A percentile compares a stretch with the other conserved stretches of the same genome.
Conservation (phyloP, 2,329 filamentous ascomycete genomes). For the Exophiala viscosa region DNA sequence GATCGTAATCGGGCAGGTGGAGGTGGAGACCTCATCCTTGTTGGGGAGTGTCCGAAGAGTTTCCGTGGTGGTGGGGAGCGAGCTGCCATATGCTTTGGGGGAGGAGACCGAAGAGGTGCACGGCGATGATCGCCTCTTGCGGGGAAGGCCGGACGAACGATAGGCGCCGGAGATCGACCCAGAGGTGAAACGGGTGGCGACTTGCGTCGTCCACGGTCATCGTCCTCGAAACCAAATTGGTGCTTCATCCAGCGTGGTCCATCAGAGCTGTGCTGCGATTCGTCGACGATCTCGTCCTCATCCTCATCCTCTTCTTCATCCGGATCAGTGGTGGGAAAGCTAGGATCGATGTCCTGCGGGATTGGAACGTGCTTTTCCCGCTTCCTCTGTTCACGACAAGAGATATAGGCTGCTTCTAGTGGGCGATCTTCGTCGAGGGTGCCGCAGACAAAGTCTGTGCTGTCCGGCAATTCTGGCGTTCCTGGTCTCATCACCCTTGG, state of each 20-base stretch:
- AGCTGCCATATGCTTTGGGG: conserved; percentile 23
- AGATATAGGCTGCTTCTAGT: conserved; percentile 88
- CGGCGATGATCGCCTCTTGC: conserved; percentile 21
- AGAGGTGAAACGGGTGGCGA: conserved; percentile 51
- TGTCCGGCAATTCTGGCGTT: conserved; percentile 85
- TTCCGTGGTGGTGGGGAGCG: conserved; percentile 41
- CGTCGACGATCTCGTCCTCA: conserved; percentile 53
- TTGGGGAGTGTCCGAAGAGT: conserved; percentile 68
- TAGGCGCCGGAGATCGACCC: conserved; percentile 58
- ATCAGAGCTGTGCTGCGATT: conserved; percentile 50
- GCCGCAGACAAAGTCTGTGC: conserved; percentile 98
- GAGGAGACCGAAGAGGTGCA: conserved; percentile 15
- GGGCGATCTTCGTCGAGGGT: conserved; percentile 93
- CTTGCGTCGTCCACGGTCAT: conserved; percentile 41
- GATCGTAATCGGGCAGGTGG: conserved; percentile 54
- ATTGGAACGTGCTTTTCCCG: conserved; percentile 75
- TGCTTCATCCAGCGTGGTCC: conserved; percentile 68
- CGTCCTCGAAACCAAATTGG: conserved; percentile 61
- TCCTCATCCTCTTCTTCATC: conserved; percentile 80
- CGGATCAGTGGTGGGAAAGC: conserved; percentile 90
- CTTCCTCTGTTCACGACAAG: conserved; percentile 75
- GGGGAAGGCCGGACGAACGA: conserved; percentile 52
- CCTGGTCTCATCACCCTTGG: conserved; percentile 57
- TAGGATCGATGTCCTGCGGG: conserved; percentile 97
- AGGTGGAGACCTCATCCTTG: conserved; percentile 66